A percentile compares a stretch with the other conserved stretches of the same genome.
These are phyloP conservation scores for Croton laevigatus DNA, from an alignment of 441 rosid genomes.

Conservation along the genomic window DNA sequence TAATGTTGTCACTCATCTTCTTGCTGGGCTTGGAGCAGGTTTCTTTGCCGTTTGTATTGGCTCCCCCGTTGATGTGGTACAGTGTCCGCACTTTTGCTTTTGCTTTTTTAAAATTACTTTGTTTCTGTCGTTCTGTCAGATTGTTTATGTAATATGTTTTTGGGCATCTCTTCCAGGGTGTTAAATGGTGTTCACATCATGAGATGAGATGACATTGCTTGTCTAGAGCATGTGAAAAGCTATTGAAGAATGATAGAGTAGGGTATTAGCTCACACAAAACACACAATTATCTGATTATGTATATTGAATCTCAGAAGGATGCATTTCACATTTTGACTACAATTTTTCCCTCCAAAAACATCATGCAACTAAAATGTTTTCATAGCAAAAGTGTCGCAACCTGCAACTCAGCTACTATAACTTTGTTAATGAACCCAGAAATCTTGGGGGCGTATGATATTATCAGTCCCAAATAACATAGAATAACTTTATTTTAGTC, in stretches of 20 bases:
- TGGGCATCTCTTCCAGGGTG: not conserved
- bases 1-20: constrained; percentile 84
- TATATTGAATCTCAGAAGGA: too few relatives aligned
- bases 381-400: too few relatives aligned
- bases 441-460: not conserved
- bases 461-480: too few relatives aligned
- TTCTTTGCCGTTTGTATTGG: constrained; percentile 96
- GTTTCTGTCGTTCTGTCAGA: not conserved
- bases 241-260: too few relatives aligned
- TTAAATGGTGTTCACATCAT: not conserved
- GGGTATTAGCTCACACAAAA: too few relatives aligned
- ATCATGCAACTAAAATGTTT: too few relatives aligned
- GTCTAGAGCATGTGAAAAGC: not conserved
- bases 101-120: constrained; percentile 4
- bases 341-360: too few relatives aligned
- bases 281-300: too few relatives aligned
- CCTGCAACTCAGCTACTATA: not conserved
- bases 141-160: constrained; percentile 11
- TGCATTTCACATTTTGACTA: too few relatives aligned
- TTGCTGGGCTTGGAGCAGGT: constrained; percentile 94
- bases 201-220: not conserved
- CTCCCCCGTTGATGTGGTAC: constrained; percentile 98
- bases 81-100: constrained; percentile 23
- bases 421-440: not conserved
- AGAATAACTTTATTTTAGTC: constrained; percentile 1